These are phyloP conservation scores for Chaetomium sp. DNA, from an alignment of 2,329 filamentous ascomycete species.

Conservation along the genomic window DNA sequence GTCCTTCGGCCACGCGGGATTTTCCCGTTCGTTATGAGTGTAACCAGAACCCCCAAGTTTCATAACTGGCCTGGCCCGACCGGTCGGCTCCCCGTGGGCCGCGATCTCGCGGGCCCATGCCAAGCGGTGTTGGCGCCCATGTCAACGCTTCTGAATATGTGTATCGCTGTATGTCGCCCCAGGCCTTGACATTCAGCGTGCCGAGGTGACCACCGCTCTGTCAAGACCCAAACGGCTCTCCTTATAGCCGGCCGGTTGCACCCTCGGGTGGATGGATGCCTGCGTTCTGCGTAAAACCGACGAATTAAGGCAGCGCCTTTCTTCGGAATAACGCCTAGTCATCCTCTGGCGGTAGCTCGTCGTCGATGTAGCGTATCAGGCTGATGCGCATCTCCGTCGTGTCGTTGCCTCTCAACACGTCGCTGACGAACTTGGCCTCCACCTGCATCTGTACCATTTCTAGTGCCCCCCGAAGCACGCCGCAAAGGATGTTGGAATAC, in stretches of 20 bases:
- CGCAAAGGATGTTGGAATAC: slow-evolving; percentile 97
- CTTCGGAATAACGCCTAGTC: slow-evolving; percentile 60
- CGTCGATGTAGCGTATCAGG: slow-evolving; percentile 90
- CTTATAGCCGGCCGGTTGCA: background rate
- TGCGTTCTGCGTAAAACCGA: background rate
- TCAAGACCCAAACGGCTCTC: background rate
- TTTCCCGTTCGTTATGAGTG: too few relatives aligned
- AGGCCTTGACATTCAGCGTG: background rate
- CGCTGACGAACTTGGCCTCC: slow-evolving; percentile 93
- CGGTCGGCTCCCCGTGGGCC: background rate
- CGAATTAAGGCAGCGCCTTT: background rate
- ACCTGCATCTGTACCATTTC: slow-evolving; percentile 99
- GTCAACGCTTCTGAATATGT: background rate
- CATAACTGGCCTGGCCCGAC: background rate
- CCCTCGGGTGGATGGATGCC: background rate
- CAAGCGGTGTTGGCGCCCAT: background rate
- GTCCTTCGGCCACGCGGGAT: background rate
- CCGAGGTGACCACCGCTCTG: background rate
- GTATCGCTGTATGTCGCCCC: background rate
- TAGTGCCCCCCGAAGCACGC: slow-evolving; percentile 83
- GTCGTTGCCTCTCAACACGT: slow-evolving; percentile 89
- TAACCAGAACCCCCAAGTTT: background rate
- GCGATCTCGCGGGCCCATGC: background rate
- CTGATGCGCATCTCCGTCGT: slow-evolving; percentile 96
- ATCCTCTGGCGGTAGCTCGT: slow-evolving; percentile 95